phyloP scores from a whole-genome alignment of 352 stramenopile species.

The Globisporangium cederbergense region DNA sequence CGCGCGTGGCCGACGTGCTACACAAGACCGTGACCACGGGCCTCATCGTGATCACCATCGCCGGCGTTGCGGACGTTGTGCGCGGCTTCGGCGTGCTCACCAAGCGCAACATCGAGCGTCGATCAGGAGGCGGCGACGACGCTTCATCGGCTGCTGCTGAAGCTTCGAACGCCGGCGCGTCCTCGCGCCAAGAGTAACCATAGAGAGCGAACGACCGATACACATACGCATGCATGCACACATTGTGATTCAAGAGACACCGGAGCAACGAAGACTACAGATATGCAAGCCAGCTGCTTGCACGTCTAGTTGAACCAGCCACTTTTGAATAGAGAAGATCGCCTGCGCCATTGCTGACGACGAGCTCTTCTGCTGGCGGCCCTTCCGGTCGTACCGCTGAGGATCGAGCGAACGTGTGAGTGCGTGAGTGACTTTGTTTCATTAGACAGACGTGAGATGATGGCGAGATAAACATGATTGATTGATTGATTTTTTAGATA shows the following conservation, averaged over 20 bases:
- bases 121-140: conserved; percentile 23
- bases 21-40: conserved; percentile 82
- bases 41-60: conserved; percentile 63
- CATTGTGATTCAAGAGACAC: background rate
- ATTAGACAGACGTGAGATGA: conserved; percentile 12
- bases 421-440: conserved; percentile 18
- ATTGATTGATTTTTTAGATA: conserved; percentile 3
- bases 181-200: conserved; percentile 29
- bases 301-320: background rate
- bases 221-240: background rate
- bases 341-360: background rate
- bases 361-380: background rate
- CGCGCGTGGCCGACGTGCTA: conserved; percentile 63
- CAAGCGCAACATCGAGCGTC: conserved; percentile 75
- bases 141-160: background rate
- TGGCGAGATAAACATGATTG: background rate
- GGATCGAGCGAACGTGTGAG: background rate
- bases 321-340: background rate
- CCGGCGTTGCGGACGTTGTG: conserved; percentile 69
- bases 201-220: background rate
- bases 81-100: conserved; percentile 77
- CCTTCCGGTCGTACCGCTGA: background rate
- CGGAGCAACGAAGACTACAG: background rate
- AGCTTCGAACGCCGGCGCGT: background rate
- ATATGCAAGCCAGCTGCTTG: background rate